These are phyloP conservation scores for Fusarium brachygibbosum DNA, from an alignment of 2,329 filamentous ascomycete genomes.

Conservation along the genomic window DNA sequence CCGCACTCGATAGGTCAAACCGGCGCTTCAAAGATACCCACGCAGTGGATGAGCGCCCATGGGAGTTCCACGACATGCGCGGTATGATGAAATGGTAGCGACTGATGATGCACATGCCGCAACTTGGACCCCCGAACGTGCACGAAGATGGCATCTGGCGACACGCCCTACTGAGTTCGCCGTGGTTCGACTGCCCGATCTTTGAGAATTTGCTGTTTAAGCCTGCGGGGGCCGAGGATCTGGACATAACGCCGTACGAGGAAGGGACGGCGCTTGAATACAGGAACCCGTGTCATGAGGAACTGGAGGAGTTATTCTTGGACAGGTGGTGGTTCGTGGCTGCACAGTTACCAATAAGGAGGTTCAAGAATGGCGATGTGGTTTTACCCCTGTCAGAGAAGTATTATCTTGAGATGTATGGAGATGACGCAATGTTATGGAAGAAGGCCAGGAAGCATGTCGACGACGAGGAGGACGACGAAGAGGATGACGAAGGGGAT, in stretches of 20 bases:
- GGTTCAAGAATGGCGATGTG: constrained; percentile 34
- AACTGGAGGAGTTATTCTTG: constrained; percentile 46
- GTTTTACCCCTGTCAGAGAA: constrained; percentile 30
- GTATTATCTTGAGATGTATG: constrained; percentile 5
- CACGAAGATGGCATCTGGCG: constrained; percentile 48
- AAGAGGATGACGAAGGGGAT: too few relatives aligned
- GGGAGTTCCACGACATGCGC: constrained; percentile 9
- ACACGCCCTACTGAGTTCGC: constrained; percentile 39
- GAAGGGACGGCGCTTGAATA: neutral
- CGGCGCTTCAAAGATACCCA: neutral
- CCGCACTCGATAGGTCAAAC: constrained; percentile 40
- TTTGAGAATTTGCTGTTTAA: constrained; percentile 34
- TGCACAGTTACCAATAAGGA: constrained; percentile 38
- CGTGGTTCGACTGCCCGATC: constrained; percentile 50
- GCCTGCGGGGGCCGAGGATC: neutral
- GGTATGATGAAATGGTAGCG: constrained; percentile 50
- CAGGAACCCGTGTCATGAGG: constrained; percentile 2
- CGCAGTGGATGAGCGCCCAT: neutral
- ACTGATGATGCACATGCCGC: constrained; percentile 37
- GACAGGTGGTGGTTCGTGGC: constrained; percentile 44
- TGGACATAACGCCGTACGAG: neutral
- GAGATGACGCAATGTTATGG: constrained; percentile 13
- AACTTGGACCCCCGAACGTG: constrained; percentile 30
- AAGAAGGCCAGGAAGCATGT: too few relatives aligned
- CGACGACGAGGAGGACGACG: constrained; percentile 13